Evolutionary conservation across 176 grass and related monocot species (phyloP), one percentile per base, ranked within the genome.

Genomic region (Aegilops tauschii): DNA sequence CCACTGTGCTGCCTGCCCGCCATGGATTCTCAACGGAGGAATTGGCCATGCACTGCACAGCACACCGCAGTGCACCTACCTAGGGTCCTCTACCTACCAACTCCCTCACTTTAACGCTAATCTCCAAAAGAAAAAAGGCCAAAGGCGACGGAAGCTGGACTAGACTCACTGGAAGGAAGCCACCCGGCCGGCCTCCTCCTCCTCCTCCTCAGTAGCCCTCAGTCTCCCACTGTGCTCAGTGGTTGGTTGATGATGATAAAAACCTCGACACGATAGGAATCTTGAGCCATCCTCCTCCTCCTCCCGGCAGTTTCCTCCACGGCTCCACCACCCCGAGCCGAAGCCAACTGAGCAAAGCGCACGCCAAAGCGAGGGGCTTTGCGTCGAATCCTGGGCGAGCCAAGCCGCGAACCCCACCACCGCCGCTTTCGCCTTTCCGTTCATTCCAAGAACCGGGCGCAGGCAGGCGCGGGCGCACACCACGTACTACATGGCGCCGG

Each of bases 281-380:
- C 85, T 80, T 75, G 20, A 66, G 58, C 59, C 23, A 66, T 17
- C 65, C 25, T 47, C 12, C 44, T 47, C 73, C 42, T 18, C 3
- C 32, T 39, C 73, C 13, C 50, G 50, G 72, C 40, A 44, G 40
- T 77, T 56, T 21, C 74, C 74, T 77, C 74, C 74, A 77, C 74
- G 74, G 74, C 74, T 77, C 74, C 74, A 77, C 74, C 74, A 49
- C 62, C 63, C 70, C 31, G 56, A 6, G 1, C 49, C 49, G 1
- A 52, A 52, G 49, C 49, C 49, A 54, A 79, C 65, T 14, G 21
- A 11, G 50, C 82, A 47, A 71, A 85, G 90, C 86, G 82, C 86
- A 91, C 76, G 82, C 40, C 85, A 91, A 88, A 58, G 86, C 78
- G 65, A 62, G 17, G 3, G 40, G 17, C 79, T 70, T 90, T 86